Evolutionary conservation across 2,329 filamentous ascomycete genomes (phyloP).

Genomic region (Botrytis byssoidea): DNA sequence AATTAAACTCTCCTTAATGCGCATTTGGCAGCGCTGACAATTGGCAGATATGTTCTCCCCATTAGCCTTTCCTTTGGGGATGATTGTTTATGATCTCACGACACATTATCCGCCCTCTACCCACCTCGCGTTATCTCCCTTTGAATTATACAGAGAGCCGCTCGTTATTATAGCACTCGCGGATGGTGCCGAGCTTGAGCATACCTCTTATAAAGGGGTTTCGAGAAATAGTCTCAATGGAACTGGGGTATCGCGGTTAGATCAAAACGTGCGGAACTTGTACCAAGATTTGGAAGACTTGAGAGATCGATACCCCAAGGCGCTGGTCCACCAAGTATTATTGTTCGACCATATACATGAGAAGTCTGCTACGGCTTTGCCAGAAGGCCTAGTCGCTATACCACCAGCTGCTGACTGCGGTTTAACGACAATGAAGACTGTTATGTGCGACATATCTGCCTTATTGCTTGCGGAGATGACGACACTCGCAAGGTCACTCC

Average conservation of each 20-base stretch:
- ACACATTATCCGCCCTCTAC: slow-evolving; percentile 77
- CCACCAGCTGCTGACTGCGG: slow-evolving; percentile 67
- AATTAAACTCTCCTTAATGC: slow-evolving; percentile 10
- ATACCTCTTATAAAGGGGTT: slow-evolving; percentile 54
- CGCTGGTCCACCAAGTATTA: slow-evolving; percentile 73
- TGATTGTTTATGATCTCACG: slow-evolving; percentile 84
- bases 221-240: slow-evolving; percentile 54
- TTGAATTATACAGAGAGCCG: slow-evolving; percentile 86
- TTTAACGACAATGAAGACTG: slow-evolving; percentile 75
- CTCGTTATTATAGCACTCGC: slow-evolving; percentile 81
- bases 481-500: slow-evolving; percentile 68
- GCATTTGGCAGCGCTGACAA: slow-evolving; percentile 26
- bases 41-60: slow-evolving; percentile 86
- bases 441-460: slow-evolving; percentile 77
- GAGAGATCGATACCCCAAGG: slow-evolving; percentile 70
- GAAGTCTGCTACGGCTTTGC: slow-evolving; percentile 51
- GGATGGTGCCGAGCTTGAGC: slow-evolving; percentile 70
- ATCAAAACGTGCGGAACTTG: slow-evolving; percentile 58
- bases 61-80: slow-evolving; percentile 79
- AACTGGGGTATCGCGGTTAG: slow-evolving; percentile 46
- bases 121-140: slow-evolving; percentile 77
- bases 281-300: slow-evolving; percentile 69
- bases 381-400: slow-evolving; percentile 68
- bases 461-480: slow-evolving; percentile 74
- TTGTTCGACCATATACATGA: slow-evolving; percentile 70